These are phyloP conservation scores for Penicillium soppii DNA, from an alignment of 495 filamentous ascomycete genomes.

Conservation along the genomic window DNA sequence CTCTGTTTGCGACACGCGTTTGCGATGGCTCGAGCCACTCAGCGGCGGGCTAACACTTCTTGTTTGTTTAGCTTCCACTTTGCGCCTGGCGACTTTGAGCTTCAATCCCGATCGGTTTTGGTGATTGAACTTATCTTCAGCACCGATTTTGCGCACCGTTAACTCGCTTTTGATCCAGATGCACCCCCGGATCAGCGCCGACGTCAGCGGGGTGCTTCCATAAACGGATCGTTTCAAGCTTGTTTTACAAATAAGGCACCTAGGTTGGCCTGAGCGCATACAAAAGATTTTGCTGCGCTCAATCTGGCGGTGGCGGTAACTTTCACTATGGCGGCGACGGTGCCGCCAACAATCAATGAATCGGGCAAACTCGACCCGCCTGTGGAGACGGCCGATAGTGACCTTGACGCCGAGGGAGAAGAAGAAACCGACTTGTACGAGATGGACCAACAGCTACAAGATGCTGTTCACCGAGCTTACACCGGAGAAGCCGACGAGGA, in stretches of 20 bases:
- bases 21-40: conserved; percentile 13
- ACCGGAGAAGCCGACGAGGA: conserved; percentile 49
- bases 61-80: conserved; percentile 17
- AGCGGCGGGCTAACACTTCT: conserved; percentile 20
- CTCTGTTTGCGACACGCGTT: conserved; percentile 23
- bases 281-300: conserved; percentile 13
- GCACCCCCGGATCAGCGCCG: conserved; percentile 26
- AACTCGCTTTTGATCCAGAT: conserved; percentile 21
- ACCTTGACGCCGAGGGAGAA: conserved; percentile 55
- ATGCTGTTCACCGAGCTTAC: conserved; percentile 56
- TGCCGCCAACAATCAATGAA: conserved; percentile 44
- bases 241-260: conserved; percentile 9
- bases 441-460: conserved; percentile 47
- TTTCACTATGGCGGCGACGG: conserved; percentile 49
- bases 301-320: conserved; percentile 49
- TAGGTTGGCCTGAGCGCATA: conserved; percentile 9
- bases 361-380: conserved; percentile 34
- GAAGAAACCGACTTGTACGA: conserved; percentile 48
- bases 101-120: not conserved
- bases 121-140: not conserved
- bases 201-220: conserved; percentile 32
- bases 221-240: conserved; percentile 17
- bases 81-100: conserved; percentile 13
- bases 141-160: not conserved
- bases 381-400: conserved; percentile 43